These are phyloP conservation scores for Coccomyxa subellipsoidea DNA, from an alignment of 163 green algal genomes.

Conservation along the genomic window DNA sequence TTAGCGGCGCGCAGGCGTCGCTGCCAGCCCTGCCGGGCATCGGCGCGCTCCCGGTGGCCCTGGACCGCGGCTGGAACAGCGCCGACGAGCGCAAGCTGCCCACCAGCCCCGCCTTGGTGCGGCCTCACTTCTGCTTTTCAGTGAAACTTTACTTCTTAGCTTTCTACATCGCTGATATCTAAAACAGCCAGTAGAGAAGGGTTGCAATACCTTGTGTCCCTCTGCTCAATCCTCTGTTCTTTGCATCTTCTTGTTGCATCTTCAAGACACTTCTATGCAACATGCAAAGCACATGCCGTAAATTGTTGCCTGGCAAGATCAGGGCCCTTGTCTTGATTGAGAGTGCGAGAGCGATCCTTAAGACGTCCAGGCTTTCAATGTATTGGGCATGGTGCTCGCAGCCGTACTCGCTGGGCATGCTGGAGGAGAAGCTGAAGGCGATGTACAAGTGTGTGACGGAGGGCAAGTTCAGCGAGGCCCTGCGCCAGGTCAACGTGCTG, in stretches of 20 bases:
- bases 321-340: too few species aligned
- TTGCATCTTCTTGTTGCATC: too few species aligned
- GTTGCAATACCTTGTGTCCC: too few species aligned
- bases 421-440: conserved; percentile 81
- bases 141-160: background rate
- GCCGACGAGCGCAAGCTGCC: conserved; percentile 59
- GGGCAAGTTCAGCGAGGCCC: conserved; percentile 95
- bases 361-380: too few species aligned
- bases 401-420: conserved; percentile 64
- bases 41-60: conserved; percentile 47
- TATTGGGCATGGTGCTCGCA: conserved; percentile 18
- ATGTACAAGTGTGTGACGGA: conserved; percentile 95
- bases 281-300: too few species aligned
- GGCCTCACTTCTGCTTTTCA: background rate
- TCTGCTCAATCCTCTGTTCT: too few species aligned
- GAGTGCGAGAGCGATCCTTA: too few species aligned
- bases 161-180: too few species aligned
- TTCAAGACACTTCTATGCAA: too few species aligned
- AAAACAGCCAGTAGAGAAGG: too few species aligned
- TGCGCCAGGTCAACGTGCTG: conserved; percentile 82
- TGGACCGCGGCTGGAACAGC: conserved; percentile 70
- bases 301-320: too few species aligned
- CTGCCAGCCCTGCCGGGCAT: conserved; percentile 67
- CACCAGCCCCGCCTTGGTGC: conserved; percentile 60
- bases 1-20: conserved; percentile 56